Percentiles rank a stretch among this genome's conserved stretches.
Conservation (phyloP, 306 rosid species). For the Glycyrrhiza uralensis region DNA sequence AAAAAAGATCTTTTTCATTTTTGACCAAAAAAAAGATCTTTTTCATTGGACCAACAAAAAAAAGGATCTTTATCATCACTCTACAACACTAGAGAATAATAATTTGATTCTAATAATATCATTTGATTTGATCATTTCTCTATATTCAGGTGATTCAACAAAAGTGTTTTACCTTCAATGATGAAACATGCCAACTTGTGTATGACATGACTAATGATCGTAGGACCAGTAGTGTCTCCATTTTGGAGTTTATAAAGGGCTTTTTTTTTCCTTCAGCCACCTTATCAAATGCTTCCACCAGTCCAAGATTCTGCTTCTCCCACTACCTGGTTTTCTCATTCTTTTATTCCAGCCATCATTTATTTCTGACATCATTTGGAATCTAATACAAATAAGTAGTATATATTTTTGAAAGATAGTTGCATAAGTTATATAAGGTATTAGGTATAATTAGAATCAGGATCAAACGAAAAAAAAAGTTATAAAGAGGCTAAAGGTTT, state of each 20-base stretch:
- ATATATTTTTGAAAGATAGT: too few relatives aligned
- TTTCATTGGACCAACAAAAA: too few relatives aligned
- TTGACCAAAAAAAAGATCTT: neutral
- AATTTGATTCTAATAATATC: slow-evolving; percentile 7
- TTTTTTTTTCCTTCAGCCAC: slow-evolving; percentile 18
- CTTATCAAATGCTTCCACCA: slow-evolving; percentile 31
- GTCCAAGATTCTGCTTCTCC: slow-evolving; percentile 32
- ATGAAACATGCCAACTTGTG: slow-evolving; percentile 32
- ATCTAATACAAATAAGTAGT: too few relatives aligned
- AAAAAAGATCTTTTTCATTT: neutral
- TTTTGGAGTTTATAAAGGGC: neutral
- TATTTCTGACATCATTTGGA: neutral
- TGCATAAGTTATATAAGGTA: too few relatives aligned
- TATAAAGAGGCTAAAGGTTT: too few relatives aligned
- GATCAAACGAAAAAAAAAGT: too few relatives aligned
- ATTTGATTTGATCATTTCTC: neutral
- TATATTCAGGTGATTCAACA: slow-evolving; percentile 22
- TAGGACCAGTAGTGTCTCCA: slow-evolving; percentile 33
- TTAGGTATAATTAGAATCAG: too few relatives aligned
- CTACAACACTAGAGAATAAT: neutral
- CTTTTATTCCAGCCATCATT: slow-evolving; percentile 15
- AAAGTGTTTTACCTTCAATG: slow-evolving; percentile 31
- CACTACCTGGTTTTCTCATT: slow-evolving; percentile 34
- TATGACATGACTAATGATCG: neutral
- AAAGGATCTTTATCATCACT: too few relatives aligned